Evolutionary conservation across 192 early-diverging fungal genomes (phyloP).

Genomic region (Entomortierella lignicola): DNA sequence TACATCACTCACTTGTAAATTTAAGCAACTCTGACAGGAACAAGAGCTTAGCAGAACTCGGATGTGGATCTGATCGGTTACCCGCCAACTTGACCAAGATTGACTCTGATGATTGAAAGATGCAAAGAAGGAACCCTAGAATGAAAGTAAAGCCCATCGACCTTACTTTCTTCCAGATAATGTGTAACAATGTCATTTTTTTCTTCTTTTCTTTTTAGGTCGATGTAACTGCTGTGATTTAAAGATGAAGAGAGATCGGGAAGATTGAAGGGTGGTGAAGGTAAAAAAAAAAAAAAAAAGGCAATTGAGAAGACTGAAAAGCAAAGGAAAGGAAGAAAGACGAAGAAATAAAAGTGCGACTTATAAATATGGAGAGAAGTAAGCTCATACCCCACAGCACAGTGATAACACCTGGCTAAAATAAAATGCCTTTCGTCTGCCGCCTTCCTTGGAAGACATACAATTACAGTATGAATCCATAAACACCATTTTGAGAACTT

Average conservation of each 20-base stretch:
- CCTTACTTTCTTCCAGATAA: constrained; percentile 9
- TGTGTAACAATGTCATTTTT: constrained; percentile 14
- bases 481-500: too few species aligned
- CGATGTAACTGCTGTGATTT: not conserved
- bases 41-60: constrained; percentile 48
- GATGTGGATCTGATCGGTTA: constrained; percentile 52
- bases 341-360: too few species aligned
- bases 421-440: too few species aligned
- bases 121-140: constrained; percentile 51
- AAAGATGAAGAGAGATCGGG: not conserved
- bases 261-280: not conserved
- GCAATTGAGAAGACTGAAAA: not conserved
- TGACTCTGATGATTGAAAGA: constrained; percentile 56
- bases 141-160: constrained; percentile 48
- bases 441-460: too few species aligned
- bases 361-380: too few species aligned
- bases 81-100: constrained; percentile 51
- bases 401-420: too few species aligned
- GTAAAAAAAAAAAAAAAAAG: not conserved
- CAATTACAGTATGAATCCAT: too few species aligned
- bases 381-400: too few species aligned
- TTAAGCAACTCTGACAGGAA: constrained; percentile 53
- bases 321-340: too few species aligned
- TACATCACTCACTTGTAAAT: constrained; percentile 35
- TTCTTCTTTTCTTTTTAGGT: not conserved